Conservation (phyloP, 495 filamentous ascomycete genomes). For the Rostrohypoxylon terebratum region DNA sequence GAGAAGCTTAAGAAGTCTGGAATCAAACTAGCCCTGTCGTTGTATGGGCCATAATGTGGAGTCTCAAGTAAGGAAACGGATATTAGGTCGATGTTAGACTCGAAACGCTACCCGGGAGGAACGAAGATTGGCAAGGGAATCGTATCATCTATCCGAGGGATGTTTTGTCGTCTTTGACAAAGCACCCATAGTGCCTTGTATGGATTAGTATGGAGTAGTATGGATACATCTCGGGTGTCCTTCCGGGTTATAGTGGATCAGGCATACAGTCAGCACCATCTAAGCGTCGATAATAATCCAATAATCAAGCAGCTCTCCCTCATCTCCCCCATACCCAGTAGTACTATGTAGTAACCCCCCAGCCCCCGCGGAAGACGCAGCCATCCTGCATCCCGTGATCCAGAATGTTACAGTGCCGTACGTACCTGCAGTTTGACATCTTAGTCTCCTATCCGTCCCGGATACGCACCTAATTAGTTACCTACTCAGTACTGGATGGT, state of each 20-base stretch:
- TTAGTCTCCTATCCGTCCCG: neutral
- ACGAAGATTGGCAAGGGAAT: neutral
- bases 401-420: conserved; percentile 12
- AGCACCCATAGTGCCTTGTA: conserved; percentile 1
- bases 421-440: conserved; percentile 13
- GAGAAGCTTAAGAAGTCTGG: conserved; percentile 21
- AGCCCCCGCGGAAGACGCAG: neutral
- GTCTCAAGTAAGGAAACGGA: neutral
- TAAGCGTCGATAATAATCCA: conserved; percentile 19
- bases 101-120: neutral
- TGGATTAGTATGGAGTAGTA: too few species aligned
- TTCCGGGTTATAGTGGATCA: neutral
- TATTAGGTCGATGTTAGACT: neutral
- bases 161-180: conserved; percentile 38
- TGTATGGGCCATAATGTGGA: conserved; percentile 14
- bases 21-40: conserved; percentile 12
- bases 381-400: conserved; percentile 9
- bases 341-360: too few species aligned
- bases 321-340: neutral
- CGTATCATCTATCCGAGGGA: conserved; percentile 2
- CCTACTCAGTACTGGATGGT: neutral
- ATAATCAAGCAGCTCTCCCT: conserved; percentile 19
- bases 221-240: neutral
- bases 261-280: conserved; percentile 26
- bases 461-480: neutral